A percentile compares a stretch with the other conserved stretches of the same genome.
phyloP scores from a whole-genome alignment of 495 filamentous ascomycete species.

The Neurospora sp. region DNA sequence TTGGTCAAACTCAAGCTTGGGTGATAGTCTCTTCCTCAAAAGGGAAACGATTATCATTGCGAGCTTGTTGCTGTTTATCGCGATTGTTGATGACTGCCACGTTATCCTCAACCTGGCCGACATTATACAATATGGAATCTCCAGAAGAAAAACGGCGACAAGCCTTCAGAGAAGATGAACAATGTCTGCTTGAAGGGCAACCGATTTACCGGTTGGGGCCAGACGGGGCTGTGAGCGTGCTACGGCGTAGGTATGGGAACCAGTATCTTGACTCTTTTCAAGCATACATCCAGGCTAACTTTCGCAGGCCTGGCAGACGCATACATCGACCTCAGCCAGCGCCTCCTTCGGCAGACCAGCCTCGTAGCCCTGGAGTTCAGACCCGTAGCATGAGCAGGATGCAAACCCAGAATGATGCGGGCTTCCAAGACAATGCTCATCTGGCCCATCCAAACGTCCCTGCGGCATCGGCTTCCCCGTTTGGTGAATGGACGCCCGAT shows the following conservation, averaged over 20 bases:
- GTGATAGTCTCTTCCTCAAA: neutral
- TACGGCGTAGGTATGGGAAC: neutral
- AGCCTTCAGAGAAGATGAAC: neutral
- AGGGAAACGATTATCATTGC: neutral
- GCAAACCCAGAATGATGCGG: neutral
- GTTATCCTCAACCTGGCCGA: neutral
- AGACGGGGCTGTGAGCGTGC: neutral
- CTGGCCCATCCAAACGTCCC: neutral
- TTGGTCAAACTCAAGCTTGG: neutral
- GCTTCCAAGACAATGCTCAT: neutral
- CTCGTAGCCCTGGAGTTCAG: neutral
- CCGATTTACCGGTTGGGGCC: neutral
- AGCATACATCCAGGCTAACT: neutral
- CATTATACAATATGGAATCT: neutral
- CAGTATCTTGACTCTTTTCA: neutral
- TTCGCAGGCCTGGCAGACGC: neutral
- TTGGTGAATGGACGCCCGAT: conserved; percentile 13
- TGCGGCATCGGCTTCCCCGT: neutral
- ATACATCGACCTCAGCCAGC: neutral
- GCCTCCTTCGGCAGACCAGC: neutral
- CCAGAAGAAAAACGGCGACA: neutral
- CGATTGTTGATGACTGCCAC: neutral
- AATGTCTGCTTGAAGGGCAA: neutral
- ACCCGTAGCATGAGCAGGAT: neutral
- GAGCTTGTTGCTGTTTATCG: neutral